phyloP scores from a whole-genome alignment of 768 basidiomycete genomes.

The Boletus rubroflammeus region DNA sequence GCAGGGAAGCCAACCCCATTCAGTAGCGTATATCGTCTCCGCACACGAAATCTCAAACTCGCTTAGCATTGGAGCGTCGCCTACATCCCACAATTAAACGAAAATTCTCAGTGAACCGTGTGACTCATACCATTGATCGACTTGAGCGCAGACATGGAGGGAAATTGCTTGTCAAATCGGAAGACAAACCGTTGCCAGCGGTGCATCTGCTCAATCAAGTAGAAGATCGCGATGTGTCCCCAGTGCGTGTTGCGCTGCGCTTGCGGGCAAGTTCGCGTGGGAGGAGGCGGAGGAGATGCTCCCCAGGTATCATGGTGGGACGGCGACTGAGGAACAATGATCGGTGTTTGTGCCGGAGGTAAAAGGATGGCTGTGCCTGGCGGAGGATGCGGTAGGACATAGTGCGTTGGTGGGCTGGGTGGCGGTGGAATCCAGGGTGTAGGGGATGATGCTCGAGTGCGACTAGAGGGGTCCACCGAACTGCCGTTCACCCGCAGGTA shows the following conservation, averaged over 20 bases:
- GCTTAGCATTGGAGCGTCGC: constrained; percentile 65
- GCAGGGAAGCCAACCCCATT: constrained; percentile 77
- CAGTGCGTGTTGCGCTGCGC: constrained; percentile 58
- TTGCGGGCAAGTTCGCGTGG: constrained; percentile 28
- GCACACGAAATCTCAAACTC: constrained; percentile 78
- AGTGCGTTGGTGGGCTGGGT: constrained; percentile 35
- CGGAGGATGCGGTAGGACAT: constrained; percentile 34
- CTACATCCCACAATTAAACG: constrained; percentile 33
- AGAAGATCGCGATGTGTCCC: constrained; percentile 79
- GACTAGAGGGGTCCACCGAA: constrained; percentile 21
- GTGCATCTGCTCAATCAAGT: constrained; percentile 75
- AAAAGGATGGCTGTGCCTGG: constrained; percentile 28
- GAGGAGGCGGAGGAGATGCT: constrained; percentile 28
- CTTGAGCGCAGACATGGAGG: constrained; percentile 70
- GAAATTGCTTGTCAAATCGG: constrained; percentile 72
- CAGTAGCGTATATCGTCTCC: constrained; percentile 54
- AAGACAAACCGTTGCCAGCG: constrained; percentile 82
- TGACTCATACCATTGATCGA: constrained; percentile 58
- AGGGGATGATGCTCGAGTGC: constrained; percentile 29
- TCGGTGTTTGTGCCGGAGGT: constrained; percentile 40
- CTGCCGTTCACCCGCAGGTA: constrained; percentile 53
- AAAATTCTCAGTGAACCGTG: background rate
- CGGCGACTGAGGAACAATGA: constrained; percentile 46
- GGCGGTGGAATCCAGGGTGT: constrained; percentile 31
- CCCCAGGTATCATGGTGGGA: constrained; percentile 40